Conservation (phyloP, 352 stramenopile genomes). For the Pythium biforme region DNA sequence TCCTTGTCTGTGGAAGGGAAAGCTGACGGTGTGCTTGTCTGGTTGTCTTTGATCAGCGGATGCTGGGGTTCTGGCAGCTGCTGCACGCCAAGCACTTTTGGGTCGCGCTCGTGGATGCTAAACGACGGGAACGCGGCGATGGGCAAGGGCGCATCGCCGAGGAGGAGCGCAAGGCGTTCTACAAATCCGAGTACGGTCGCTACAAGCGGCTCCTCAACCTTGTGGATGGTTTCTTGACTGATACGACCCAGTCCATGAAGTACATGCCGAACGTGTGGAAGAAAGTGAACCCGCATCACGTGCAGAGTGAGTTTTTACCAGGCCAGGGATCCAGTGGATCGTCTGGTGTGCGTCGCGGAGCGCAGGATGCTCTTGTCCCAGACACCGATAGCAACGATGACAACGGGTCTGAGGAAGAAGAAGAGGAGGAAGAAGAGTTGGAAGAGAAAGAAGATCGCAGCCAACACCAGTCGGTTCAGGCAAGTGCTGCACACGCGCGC, state of each 20-base stretch:
- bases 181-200: conserved; percentile 70
- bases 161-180: conserved; percentile 37
- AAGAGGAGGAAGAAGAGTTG: conserved; percentile 31
- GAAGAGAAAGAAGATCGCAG: conserved; percentile 10
- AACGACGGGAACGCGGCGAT: conserved; percentile 41
- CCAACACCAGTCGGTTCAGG: neutral
- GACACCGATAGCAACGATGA: conserved; percentile 47
- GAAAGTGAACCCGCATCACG: conserved; percentile 38
- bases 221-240: conserved; percentile 67
- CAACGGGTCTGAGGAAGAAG: conserved; percentile 29
- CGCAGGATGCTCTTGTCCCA: conserved; percentile 55
- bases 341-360: conserved; percentile 36
- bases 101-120: conserved; percentile 70
- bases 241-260: conserved; percentile 34
- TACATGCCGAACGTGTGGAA: conserved; percentile 74
- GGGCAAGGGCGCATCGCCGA: conserved; percentile 47
- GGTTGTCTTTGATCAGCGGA: conserved; percentile 39
- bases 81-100: conserved; percentile 82
- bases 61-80: conserved; percentile 74
- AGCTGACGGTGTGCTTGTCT: neutral
- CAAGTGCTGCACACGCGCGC: no score
- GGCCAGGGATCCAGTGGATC: neutral
- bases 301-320: conserved; percentile 54
- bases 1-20: neutral
- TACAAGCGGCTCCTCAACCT: conserved; percentile 64